Evolutionary conservation across 306 rosid species (phyloP).

Genomic region (Glycine soja): DNA sequence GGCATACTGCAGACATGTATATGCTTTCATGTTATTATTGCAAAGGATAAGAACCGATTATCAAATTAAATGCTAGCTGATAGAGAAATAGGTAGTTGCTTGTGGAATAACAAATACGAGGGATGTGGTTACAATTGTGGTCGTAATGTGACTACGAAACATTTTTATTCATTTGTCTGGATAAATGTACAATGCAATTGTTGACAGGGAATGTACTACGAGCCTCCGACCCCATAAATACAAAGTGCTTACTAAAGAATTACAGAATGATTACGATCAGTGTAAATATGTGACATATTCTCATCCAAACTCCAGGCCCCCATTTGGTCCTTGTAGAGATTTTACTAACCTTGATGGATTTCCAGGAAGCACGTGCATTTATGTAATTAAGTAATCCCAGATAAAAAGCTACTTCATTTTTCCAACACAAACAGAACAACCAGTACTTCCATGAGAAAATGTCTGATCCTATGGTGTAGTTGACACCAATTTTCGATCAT

Average conservation of each 20-base stretch:
- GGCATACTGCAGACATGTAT: no score
- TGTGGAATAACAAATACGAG: no score
- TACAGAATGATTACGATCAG: constrained; percentile 36
- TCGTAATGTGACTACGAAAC: no score
- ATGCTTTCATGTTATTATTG: no score
- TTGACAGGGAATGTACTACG: constrained; percentile 1
- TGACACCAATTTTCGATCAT: constrained; percentile 51
- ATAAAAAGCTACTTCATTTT: constrained; percentile 12
- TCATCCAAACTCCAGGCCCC: constrained; percentile 25
- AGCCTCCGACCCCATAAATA: constrained; percentile 3
- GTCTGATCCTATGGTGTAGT: constrained; percentile 43
- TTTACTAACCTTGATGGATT: constrained; percentile 23
- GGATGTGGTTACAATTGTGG: no score
- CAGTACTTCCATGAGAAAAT: constrained; percentile 36
- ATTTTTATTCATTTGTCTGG: not conserved
- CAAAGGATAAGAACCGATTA: no score
- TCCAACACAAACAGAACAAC: constrained; percentile 32
- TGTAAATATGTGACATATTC: constrained; percentile 8
- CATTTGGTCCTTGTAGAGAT: constrained; percentile 23
- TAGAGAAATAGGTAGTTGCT: no score
- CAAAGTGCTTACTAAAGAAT: constrained; percentile 9
- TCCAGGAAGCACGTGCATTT: constrained; percentile 20
- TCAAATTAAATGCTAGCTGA: no score
- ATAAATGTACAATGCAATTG: constrained; percentile 38
- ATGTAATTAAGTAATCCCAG: constrained; percentile 15